Conservation (phyloP, 768 basidiomycete species). For the Hypholoma fasciculare region DNA sequence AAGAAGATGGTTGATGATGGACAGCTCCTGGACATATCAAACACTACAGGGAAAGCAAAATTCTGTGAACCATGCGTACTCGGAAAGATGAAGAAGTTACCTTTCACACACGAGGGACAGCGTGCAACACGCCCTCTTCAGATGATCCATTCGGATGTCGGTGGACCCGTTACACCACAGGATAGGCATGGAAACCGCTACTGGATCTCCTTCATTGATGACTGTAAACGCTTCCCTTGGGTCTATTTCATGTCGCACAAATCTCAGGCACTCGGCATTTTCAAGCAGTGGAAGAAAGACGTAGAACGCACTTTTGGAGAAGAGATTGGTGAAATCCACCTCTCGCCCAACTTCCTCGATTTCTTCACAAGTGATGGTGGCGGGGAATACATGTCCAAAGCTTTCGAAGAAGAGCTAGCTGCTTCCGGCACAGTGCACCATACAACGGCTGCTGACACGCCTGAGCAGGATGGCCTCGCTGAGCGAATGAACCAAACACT, state of each 20-base stretch:
- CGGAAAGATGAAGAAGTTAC: conserved; percentile 3
- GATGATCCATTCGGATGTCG: conserved; percentile 12
- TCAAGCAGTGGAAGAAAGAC: conserved; percentile 4
- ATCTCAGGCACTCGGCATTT: conserved; percentile 4
- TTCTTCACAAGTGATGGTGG: conserved; percentile 11
- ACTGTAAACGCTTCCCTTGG: conserved; percentile 8
- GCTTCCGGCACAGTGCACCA: conserved; percentile 4
- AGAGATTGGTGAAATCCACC: conserved; percentile 5
- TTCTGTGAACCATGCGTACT: conserved; percentile 2
- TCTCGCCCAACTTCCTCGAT: conserved; percentile 1
- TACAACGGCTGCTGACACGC: conserved; percentile 11
- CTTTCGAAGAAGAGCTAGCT: conserved; percentile 4
- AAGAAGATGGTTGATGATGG: conserved; percentile 1
- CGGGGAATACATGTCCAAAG: conserved; percentile 6
- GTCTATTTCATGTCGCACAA: conserved; percentile 15
- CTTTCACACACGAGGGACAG: not conserved
- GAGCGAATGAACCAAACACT: conserved; percentile 29
- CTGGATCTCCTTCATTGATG: conserved; percentile 18
- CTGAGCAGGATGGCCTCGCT: conserved; percentile 29
- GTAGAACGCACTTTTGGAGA: conserved; percentile 2
- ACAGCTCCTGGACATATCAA: not conserved
- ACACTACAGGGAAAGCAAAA: not conserved
- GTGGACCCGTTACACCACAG: conserved; percentile 9
- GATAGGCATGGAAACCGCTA: conserved; percentile 11
- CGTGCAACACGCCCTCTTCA: conserved; percentile 8